phyloP scores from a whole-genome alignment of 2,329 filamentous ascomycete species.

The Pseudodiploospora longispora region DNA sequence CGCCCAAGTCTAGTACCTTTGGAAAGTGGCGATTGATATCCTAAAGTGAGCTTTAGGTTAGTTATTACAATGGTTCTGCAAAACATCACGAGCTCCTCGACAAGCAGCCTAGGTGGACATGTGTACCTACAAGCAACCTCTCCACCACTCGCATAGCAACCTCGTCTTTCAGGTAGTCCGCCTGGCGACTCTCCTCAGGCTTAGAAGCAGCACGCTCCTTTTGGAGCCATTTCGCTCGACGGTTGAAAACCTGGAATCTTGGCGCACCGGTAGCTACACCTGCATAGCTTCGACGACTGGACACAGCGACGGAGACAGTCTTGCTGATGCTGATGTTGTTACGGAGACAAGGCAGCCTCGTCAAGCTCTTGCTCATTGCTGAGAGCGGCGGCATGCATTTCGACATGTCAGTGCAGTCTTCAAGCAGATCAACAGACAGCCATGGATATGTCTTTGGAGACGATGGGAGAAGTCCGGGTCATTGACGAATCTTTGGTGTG shows the following conservation, averaged over 20 bases:
- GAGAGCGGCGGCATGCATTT: conserved; percentile 17
- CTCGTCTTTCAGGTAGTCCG: conserved; percentile 91
- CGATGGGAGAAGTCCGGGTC: too few species aligned
- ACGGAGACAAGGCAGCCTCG: conserved; percentile 12
- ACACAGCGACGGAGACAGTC: conserved; percentile 9
- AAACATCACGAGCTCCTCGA: neutral
- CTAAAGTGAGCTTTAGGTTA: conserved; percentile 32
- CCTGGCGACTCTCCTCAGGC: conserved; percentile 62
- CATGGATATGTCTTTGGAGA: neutral
- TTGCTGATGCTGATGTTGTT: neutral
- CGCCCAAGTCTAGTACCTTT: conserved; percentile 81
- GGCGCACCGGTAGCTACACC: conserved; percentile 69
- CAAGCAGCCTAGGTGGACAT: too few species aligned
- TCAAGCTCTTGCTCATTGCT: conserved; percentile 18
- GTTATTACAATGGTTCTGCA: neutral
- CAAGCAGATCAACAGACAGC: conserved; percentile 9
- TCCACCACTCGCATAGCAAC: conserved; percentile 79
- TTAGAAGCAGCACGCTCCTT: conserved; percentile 76
- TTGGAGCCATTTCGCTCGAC: conserved; percentile 78
- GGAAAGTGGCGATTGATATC: conserved; percentile 88
- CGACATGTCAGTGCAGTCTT: conserved; percentile 21
- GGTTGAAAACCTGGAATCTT: conserved; percentile 85
- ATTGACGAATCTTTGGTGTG: too few species aligned
- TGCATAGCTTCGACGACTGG: conserved; percentile 55
- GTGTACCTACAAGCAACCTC: conserved; percentile 58